phyloP scores from a whole-genome alignment of 78 protist genomes.

The Capsaspora owczarzaki region DNA sequence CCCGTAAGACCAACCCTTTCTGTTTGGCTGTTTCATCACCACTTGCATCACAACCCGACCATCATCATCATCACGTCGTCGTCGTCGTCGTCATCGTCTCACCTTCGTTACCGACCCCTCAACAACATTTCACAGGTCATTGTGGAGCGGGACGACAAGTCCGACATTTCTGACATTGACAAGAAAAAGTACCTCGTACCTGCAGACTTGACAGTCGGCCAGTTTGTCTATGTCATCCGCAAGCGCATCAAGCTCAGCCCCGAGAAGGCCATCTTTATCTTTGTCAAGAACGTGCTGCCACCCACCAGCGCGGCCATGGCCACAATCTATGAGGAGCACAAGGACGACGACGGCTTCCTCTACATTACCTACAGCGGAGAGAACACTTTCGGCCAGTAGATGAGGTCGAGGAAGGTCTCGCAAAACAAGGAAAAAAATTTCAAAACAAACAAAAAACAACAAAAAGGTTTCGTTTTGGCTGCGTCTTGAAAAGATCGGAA shows the following conservation, averaged over 20 bases:
- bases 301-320: constrained; percentile 62
- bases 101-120: no score
- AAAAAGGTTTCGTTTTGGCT: no score
- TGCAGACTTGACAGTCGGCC: constrained; percentile 73
- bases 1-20: constrained; percentile 65
- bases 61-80: no score
- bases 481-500: no score
- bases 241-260: constrained; percentile 69
- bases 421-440: no score
- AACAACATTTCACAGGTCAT: constrained; percentile 26
- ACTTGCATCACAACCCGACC: no score
- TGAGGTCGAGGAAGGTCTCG: no score
- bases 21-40: no score
- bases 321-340: constrained; percentile 60
- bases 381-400: constrained; percentile 56
- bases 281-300: constrained; percentile 28
- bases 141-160: constrained; percentile 45
- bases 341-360: constrained; percentile 89
- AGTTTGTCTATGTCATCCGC: constrained; percentile 76
- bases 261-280: constrained; percentile 72
- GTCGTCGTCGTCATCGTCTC: no score
- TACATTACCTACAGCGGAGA: constrained; percentile 74
- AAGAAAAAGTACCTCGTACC: constrained; percentile 79
- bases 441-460: no score
- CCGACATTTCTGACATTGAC: constrained; percentile 60